A percentile compares a stretch with the other conserved stretches of the same genome.
Conservation (phyloP, 257 asterid genomes). For the Eucommia ulmoides region DNA sequence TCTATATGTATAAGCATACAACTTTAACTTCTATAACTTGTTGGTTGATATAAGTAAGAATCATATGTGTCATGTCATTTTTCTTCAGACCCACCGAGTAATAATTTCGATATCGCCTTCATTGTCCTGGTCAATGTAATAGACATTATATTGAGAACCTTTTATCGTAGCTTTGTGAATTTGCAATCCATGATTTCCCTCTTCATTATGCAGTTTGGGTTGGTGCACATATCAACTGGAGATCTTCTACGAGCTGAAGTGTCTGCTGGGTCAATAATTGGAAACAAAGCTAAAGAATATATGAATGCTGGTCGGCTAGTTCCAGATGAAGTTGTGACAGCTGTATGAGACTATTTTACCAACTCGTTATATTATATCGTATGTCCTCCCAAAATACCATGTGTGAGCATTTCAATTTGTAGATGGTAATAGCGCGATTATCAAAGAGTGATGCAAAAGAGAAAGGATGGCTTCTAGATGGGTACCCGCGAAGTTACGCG, state of each 20-base stretch:
- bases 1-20: too few relatives aligned
- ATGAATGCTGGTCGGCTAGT: constrained; percentile 81
- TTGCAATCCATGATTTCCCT: not conserved
- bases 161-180: not conserved
- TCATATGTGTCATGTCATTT: too few relatives aligned
- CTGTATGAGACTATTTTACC: constrained; percentile 46
- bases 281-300: constrained; percentile 75
- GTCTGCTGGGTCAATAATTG: constrained; percentile 71
- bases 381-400: constrained; percentile 4
- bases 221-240: constrained; percentile 91
- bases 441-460: constrained; percentile 71
- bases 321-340: constrained; percentile 85
- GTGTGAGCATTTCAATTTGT: constrained; percentile 15
- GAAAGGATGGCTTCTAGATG: constrained; percentile 97
- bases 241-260: constrained; percentile 94
- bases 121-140: not conserved
- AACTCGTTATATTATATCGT: constrained; percentile 1
- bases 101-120: too few relatives aligned
- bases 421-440: constrained; percentile 83
- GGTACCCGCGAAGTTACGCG: constrained; percentile 71
- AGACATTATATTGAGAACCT: not conserved
- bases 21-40: too few relatives aligned
- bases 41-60: too few relatives aligned
- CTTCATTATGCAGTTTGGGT: constrained; percentile 58
- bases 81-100: not conserved